Conservation (phyloP, 176 grass and related monocot genomes). For the Aegilops speltoides region DNA sequence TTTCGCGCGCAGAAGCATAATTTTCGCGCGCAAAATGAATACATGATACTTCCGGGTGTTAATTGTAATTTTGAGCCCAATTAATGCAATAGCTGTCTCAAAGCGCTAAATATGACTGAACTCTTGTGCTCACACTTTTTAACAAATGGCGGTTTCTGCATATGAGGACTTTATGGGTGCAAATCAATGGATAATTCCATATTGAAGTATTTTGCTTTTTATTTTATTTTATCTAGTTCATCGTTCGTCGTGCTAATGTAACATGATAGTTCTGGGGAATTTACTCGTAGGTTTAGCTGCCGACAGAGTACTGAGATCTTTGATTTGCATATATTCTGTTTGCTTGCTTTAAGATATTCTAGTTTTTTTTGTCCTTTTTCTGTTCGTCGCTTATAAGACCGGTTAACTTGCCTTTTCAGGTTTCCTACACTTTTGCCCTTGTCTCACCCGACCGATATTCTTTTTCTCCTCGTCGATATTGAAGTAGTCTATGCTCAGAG, state of each 20-base stretch:
- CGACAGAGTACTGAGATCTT: neutral
- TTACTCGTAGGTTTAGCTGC: neutral
- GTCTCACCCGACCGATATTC: slow-evolving; percentile 1
- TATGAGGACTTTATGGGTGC: neutral
- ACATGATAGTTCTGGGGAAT: neutral
- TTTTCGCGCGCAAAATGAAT: no score
- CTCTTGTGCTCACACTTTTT: neutral
- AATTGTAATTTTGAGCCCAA: neutral
- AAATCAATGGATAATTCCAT: neutral
- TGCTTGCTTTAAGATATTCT: neutral
- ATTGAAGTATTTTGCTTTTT: neutral
- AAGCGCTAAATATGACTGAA: neutral
- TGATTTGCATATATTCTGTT: neutral
- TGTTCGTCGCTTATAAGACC: neutral
- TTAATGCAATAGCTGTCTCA: neutral
- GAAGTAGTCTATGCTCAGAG: neutral
- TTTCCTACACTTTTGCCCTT: slow-evolving; percentile 5
- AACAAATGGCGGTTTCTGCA: neutral
- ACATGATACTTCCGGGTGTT: no score
- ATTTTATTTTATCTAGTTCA: neutral
- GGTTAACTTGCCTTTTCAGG: slow-evolving; percentile 40
- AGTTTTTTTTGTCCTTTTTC: neutral
- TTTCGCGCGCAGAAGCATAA: no score
- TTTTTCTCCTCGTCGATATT: neutral
- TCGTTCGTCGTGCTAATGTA: neutral